Evolutionary conservation across 192 early-diverging fungal genomes (phyloP), one percentile per base, ranked within the genome.

Genomic region (Coemansia sp.): DNA sequence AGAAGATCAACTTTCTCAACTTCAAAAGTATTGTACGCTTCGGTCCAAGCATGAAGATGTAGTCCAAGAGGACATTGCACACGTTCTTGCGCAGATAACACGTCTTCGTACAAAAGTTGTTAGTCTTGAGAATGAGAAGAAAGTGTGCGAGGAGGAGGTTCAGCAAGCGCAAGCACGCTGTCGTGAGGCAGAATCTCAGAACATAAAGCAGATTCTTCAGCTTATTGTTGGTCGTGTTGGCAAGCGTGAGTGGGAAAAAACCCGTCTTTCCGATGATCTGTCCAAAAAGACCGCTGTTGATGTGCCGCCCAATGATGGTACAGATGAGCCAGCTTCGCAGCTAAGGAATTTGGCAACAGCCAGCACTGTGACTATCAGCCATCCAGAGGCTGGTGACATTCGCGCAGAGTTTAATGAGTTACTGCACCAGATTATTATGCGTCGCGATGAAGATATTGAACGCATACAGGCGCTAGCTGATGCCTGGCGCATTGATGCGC

Each of bases 351-450:
- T 71, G 12, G 45, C 63, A 12, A 36, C 73, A 7, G 62, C 7
- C 22, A 32, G 73, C 45, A 39, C 67, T 15, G 57, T 82, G 39
- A 21, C 70, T 8, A 43, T 82, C 61, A 76, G 79, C 59, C 79
- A 82, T 41, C 79, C 79, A 1, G 73, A 82, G 56, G 79, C 79
- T 19, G 63, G 65, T 68, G 79, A 82, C 47, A 82, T 82, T 45
- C 79, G 79, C 41, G 58, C 74, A 26, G 79, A 82, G 62, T 82
- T 82, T 49, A 82, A 81, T 46, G 78, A 69, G 71, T 65, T 81
- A 48, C 63, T 81, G 32, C 73, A 76, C 59, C 78, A 76, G 55
- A 62, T 81, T 61, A 81, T 81, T 46, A 40, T 73, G 4, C 65
- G 72, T 19, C 78, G 78, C 45, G 78, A 81, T 55, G 73, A 81